A percentile compares a stretch with the other conserved stretches of the same genome.
Evolutionary conservation across 345 rosid species (phyloP).

Genomic region (Psidium guajava): DNA sequence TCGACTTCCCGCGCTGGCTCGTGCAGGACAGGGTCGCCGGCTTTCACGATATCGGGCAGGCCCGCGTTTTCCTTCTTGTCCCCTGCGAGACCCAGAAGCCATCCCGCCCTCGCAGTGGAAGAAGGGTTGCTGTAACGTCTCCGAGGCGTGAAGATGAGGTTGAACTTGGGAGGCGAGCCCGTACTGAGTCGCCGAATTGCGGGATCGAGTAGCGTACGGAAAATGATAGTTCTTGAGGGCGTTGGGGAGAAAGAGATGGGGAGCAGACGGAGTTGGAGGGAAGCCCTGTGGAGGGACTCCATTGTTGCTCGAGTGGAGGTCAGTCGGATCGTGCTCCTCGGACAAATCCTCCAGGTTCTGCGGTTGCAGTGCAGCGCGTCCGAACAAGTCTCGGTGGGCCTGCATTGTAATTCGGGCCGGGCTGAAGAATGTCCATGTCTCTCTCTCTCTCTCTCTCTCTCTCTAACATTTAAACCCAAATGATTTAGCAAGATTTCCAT

Average conservation of each 20-base stretch:
- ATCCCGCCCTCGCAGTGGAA: slow-evolving; percentile 58
- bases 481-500: neutral
- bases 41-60: slow-evolving; percentile 54
- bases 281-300: slow-evolving; percentile 20
- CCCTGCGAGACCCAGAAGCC: slow-evolving; percentile 78
- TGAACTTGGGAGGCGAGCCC: neutral
- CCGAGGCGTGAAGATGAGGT: slow-evolving; percentile 5
- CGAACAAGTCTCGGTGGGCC: neutral
- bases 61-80: slow-evolving; percentile 47
- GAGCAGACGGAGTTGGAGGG: slow-evolving; percentile 30
- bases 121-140: slow-evolving; percentile 21
- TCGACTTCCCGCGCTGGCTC: slow-evolving; percentile 70
- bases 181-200: neutral
- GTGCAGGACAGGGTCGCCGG: slow-evolving; percentile 92
- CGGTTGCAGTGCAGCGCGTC: neutral
- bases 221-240: slow-evolving; percentile 5
- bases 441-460: neutral
- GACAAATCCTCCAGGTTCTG: neutral
- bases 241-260: slow-evolving; percentile 24
- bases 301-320: neutral
- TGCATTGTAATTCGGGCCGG: neutral
- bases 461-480: neutral
- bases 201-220: slow-evolving; percentile 6
- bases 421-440: neutral
- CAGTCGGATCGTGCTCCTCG: neutral